phyloP scores from a whole-genome alignment of 2,329 filamentous ascomycete genomes.

The Verticillium nonalfalfae region DNA sequence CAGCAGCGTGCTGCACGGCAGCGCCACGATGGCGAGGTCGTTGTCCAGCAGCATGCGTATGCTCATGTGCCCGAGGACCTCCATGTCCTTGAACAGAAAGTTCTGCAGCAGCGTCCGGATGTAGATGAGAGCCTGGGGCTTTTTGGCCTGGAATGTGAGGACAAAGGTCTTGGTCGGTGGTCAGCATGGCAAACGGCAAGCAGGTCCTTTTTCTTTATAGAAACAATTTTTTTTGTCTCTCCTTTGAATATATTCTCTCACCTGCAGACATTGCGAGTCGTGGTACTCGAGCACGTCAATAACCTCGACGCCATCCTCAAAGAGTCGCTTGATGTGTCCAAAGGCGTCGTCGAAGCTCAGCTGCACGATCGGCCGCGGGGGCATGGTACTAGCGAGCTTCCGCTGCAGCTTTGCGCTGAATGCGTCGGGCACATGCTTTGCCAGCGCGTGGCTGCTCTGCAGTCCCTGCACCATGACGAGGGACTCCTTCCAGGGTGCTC shows the following conservation, averaged over 20 bases:
- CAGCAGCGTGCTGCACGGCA: constrained; percentile 66
- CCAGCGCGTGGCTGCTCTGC: constrained; percentile 53
- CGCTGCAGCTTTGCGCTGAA: constrained; percentile 90
- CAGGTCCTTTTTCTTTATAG: not conserved
- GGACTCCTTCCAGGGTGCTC: constrained; percentile 46
- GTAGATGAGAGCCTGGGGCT: constrained; percentile 77
- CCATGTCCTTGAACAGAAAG: constrained; percentile 67
- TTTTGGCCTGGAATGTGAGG: constrained; percentile 67
- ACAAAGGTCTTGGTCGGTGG: constrained; percentile 56
- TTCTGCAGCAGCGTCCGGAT: constrained; percentile 74
- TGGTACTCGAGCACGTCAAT: constrained; percentile 61
- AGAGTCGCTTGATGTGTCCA: constrained; percentile 62
- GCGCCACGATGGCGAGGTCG: constrained; percentile 70
- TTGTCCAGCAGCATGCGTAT: constrained; percentile 72
- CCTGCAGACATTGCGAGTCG: constrained; percentile 64
- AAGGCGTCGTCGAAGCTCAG: constrained; percentile 68
- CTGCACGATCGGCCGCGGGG: constrained; percentile 82
- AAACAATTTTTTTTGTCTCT: too few relatives aligned
- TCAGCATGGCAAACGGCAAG: not conserved
- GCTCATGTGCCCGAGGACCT: constrained; percentile 60
- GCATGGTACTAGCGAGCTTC: constrained; percentile 88
- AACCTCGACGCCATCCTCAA: constrained; percentile 64
- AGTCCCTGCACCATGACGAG: constrained; percentile 47
- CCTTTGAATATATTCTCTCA: constrained; percentile 25
- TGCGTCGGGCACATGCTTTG: constrained; percentile 62